Evolutionary conservation across 805 yeast genomes (phyloP), one percentile per base, ranked within the genome.

Genomic region (Millerozyma acaciae): DNA sequence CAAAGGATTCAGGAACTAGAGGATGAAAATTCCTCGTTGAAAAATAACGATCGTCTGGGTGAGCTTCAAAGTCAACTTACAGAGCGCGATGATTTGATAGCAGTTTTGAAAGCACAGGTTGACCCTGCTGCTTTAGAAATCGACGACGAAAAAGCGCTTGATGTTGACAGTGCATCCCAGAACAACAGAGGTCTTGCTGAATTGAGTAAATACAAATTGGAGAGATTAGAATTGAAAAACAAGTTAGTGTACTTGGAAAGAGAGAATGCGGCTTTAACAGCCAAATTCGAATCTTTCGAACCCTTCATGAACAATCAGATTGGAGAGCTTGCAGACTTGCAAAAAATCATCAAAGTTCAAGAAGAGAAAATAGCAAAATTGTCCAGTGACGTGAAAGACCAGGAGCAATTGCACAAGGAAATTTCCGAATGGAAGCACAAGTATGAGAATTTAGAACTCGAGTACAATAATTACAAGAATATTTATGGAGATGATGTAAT

Each of bases 261-360:
- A 23, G 78, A 78, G 38, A 75, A 75, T 38, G 41, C 54, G 2
- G 37, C 43, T 4, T 48, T 77, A 37, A 58, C 57, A 22, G 60
- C 62, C 8, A 71, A 71, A 40, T 38, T 71, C 10, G 49, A 38
- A 1, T 69, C 70, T 19, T 64, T 77, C 34, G 76, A 78, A 45
- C 70, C 77, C 3, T 60, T 78, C 30, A 67, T 79, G 60, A 61
- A 62, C 38, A 65, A 71, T 25, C 76, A 76, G 46, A 62, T 79
- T 35, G 53, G 70, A 7, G 76, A 77, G 35, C 58, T 79, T 21
- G 60, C 67, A 8, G 66, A 66, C 14, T 55, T 83, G 49, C 81
- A 80, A 46, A 57, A 62, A 13, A 49, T 82, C 16, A 68, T 83
- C 18, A 68, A 73, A 43, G 54, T 57, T 5, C 88, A 78, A 53